Base-by-base conservation (phyloP, 306 rosid genomes). In the Amphicarpaea edgeworthii region DNA sequence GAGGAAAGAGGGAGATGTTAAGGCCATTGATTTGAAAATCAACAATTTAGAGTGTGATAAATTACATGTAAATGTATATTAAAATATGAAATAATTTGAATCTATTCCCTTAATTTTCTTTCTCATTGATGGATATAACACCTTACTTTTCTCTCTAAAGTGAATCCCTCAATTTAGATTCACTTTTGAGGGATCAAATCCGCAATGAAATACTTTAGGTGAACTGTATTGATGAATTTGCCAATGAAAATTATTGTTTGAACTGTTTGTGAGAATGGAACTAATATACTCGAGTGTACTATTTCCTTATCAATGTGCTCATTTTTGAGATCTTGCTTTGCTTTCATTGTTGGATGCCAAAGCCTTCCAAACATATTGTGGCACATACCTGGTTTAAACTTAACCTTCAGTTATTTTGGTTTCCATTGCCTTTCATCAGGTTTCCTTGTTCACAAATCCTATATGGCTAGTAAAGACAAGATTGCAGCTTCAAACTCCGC, bases 401-500 rank as follows among this genome's bases (percentile, higher is more conserved):
- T 28, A 75, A 51, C 55, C 70, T 82, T 73, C 23, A 5, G 15
- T 76, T 68, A 50, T 70, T 79, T 57, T 74, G 41, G 72, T 83
- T 73, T 70, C 28, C 58, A 73, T 81, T 77, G 32, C 73, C 78
- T 34, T 66, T 83, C 75, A 57, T 70, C 86, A 95, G 97, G 97
- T 92, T 72, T 87, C 85, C 81, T 86, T 95, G 61, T 95, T 91
- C 83, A 95, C 99, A 41, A 89, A 92, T 83, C 99, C 98, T 60
- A 77, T 92, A 66, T 92, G 99, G 98, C 90, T 95, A 16, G 97
- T 95, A 60, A 95, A 95, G 82, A 95, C 98, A 81, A 88, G 99
- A 88, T 74, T 95, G 89, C 97, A 95, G 88, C 99, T 95, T 85
- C 99, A 95, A 86, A 90, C 84, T 83, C 98, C 97, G 77, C 89